phyloP scores from a whole-genome alignment of 2,329 filamentous ascomycete species.

The Hymenoscyphus linearis region DNA sequence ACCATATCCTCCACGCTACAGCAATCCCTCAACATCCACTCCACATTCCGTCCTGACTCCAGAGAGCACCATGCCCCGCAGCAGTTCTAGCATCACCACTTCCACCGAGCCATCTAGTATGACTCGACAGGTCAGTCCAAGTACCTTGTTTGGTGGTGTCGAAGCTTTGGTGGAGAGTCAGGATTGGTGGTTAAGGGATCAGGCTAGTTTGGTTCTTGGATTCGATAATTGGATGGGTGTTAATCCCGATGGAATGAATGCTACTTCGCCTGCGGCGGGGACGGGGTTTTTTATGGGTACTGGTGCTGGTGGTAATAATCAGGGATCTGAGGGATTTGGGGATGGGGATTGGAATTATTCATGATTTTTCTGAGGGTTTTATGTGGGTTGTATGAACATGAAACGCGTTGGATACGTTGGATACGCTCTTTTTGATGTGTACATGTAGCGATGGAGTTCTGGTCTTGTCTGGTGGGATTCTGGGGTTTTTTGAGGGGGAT shows the following conservation, averaged over 20 bases:
- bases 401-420: neutral
- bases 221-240: constrained; percentile 54
- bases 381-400: neutral
- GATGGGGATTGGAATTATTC: constrained; percentile 11
- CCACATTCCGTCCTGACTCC: constrained; percentile 8
- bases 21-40: constrained; percentile 11
- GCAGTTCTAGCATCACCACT: constrained; percentile 14
- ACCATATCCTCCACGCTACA: constrained; percentile 18
- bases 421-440: neutral
- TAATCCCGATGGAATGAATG: neutral
- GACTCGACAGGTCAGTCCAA: constrained; percentile 37
- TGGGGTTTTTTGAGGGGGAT: neutral
- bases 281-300: constrained; percentile 4
- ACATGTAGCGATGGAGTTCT: constrained; percentile 8
- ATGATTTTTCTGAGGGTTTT: neutral
- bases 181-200: constrained; percentile 60
- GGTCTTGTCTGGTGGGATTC: neutral
- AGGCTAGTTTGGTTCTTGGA: constrained; percentile 53
- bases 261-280: neutral
- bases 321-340: constrained; percentile 3
- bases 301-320: neutral
- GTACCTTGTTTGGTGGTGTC: constrained; percentile 52
- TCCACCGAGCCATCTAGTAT: constrained; percentile 14
- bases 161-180: constrained; percentile 59
- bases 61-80: constrained; percentile 13